Conservation (phyloP, 768 basidiomycete genomes). For the Naganishia friedmannii region DNA sequence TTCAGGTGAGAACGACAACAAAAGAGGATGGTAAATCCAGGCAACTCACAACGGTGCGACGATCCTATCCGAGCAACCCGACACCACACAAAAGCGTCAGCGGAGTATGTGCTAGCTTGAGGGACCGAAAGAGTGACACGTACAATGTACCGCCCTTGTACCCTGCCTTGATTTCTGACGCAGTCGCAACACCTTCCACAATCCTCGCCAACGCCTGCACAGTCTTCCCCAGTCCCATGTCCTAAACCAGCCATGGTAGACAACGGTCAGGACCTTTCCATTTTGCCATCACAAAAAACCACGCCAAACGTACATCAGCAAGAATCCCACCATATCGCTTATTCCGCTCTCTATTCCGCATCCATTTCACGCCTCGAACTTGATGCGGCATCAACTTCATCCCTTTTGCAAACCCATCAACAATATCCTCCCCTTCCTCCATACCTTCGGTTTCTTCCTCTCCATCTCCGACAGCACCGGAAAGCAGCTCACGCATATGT, state of each 20-base stretch:
- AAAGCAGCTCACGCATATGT: slow-evolving; percentile 72
- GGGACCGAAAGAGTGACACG: slow-evolving; percentile 23
- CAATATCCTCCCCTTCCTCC: slow-evolving; percentile 65
- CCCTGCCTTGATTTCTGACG: slow-evolving; percentile 68
- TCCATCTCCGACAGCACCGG: slow-evolving; percentile 61
- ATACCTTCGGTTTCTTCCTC: slow-evolving; percentile 54
- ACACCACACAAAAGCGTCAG: neutral
- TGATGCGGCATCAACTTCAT: slow-evolving; percentile 81
- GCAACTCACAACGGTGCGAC: slow-evolving; percentile 66
- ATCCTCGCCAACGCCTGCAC: slow-evolving; percentile 86
- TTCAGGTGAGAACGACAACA: too few relatives aligned
- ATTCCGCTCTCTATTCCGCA: slow-evolving; percentile 74
- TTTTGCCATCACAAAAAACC: neutral
- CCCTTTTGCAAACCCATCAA: slow-evolving; percentile 71
- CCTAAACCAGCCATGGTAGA: slow-evolving; percentile 31
- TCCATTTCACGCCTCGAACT: slow-evolving; percentile 79
- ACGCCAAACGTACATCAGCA: slow-evolving; percentile 60
- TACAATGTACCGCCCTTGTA: slow-evolving; percentile 55
- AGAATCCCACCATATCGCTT: slow-evolving; percentile 82
- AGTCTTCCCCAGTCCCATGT: slow-evolving; percentile 59
- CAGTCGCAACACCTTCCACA: slow-evolving; percentile 69
- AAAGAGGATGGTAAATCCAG: neutral
- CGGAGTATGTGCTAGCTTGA: neutral
- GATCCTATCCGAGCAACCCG: slow-evolving; percentile 62
- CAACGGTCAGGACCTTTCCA: slow-evolving; percentile 15